Conservation (phyloP, 2,329 filamentous ascomycete species). For the Paramyrothecium roridum region DNA sequence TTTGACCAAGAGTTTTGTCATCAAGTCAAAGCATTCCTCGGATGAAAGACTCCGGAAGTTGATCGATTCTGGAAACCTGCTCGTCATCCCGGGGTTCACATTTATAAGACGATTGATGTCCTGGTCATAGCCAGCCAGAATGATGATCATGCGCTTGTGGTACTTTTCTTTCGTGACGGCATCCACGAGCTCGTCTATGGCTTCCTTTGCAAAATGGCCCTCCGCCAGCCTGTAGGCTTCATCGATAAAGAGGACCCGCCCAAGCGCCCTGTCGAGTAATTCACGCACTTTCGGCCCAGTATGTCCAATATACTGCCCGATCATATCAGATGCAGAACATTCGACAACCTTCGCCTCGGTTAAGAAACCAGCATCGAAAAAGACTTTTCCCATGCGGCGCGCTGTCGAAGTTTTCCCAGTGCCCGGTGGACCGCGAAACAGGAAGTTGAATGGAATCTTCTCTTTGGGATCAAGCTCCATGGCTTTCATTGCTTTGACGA, state of each 20-base stretch:
- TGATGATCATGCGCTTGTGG: constrained; percentile 6
- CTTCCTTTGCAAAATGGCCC: constrained; percentile 1
- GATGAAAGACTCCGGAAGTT: not conserved
- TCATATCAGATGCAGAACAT: constrained; percentile 59
- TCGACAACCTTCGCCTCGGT: constrained; percentile 55
- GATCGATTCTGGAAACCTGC: not conserved
- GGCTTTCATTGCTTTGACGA: constrained; percentile 16
- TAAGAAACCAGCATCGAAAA: constrained; percentile 67
- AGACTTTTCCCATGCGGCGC: constrained; percentile 64
- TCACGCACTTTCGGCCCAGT: constrained; percentile 58
- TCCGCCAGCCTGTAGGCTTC: not conserved
- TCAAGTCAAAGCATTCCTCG: no score
- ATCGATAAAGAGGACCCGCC: constrained; percentile 56
- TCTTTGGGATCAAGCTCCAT: not conserved
- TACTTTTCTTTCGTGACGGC: constrained; percentile 6
- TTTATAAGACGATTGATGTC: constrained; percentile 3
- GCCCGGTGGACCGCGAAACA: constrained; percentile 58
- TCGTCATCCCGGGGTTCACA: not conserved
- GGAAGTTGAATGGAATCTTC: constrained; percentile 58
- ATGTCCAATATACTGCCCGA: constrained; percentile 63
- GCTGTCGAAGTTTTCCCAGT: constrained; percentile 69
- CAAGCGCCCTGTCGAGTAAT: constrained; percentile 54
- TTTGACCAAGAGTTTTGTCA: no score
- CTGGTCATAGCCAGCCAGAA: constrained; percentile 6
- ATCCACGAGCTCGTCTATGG: constrained; percentile 4